Conservation (phyloP, 2,329 filamentous ascomycete genomes). For the Aaosphaeria pasadenensis region DNA sequence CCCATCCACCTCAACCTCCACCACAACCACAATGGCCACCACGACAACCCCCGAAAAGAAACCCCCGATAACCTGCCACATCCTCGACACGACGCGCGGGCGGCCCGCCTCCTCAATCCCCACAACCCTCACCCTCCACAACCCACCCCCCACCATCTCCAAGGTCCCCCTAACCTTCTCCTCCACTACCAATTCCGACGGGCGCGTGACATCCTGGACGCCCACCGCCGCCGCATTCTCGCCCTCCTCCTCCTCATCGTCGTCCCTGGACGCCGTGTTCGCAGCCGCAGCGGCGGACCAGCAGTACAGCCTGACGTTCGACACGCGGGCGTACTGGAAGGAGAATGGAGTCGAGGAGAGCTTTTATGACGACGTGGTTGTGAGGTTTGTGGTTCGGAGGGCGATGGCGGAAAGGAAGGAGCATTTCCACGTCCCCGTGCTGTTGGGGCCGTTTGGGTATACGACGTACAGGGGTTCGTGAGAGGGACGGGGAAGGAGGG, state of each 20-base stretch:
- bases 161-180: constrained; percentile 55
- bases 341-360: constrained; percentile 51
- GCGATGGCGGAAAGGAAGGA: constrained; percentile 48
- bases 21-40: constrained; percentile 1
- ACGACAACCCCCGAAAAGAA: constrained; percentile 19
- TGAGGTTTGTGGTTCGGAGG: constrained; percentile 51
- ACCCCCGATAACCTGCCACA: constrained; percentile 76
- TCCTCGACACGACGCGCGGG: constrained; percentile 78
- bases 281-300: constrained; percentile 39
- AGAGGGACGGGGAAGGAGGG: neutral
- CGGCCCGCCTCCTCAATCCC: constrained; percentile 64
- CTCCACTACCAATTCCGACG: constrained; percentile 71
- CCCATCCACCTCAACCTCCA: constrained; percentile 2
- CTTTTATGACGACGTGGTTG: constrained; percentile 57
- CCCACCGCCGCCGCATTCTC: constrained; percentile 33
- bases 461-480: constrained; percentile 68
- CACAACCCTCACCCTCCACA: constrained; percentile 58
- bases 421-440: constrained; percentile 76
- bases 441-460: constrained; percentile 77
- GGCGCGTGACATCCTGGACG: constrained; percentile 68
- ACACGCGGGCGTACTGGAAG: constrained; percentile 70
- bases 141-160: constrained; percentile 23
- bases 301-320: constrained; percentile 68
- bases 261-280: neutral
- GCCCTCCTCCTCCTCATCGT: constrained; percentile 17